Base-by-base conservation (phyloP, 1,284 basidiomycete species). In the Vanrija sp. region DNA sequence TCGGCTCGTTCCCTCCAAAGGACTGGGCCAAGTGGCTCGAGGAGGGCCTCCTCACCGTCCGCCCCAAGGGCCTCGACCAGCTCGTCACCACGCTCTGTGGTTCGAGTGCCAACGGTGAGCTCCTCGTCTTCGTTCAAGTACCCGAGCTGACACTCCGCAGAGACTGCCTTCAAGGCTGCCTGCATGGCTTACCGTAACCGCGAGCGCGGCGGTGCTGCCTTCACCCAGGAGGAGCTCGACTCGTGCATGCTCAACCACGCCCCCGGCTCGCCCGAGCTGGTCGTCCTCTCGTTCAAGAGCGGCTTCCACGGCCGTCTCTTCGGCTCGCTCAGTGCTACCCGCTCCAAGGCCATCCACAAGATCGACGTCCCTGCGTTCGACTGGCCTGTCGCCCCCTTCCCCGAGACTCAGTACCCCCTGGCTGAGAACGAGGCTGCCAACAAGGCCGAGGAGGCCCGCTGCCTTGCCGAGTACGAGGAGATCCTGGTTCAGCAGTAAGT, bases 331-430 rank as follows among this genome's bases (percentile, higher is more conserved):
- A 78, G 76, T 14, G 75, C 79, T 0, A 82, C 81, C 1, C 68
- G 79, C 25, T 73, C 69, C 55, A 78, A 78, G 60, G 75, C 77
- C 12, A 77, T 78, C 44, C 81, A 82, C 73, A 82, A 82, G 67
- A 68, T 82, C 58, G 81, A 81, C 64, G 77, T 82, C 23, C 81
- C 81, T 12, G 78, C 80, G 0, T 82, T 82, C 66, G 78, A 81
- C 69, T 80, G 79, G 81, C 81, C 81, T 0, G 74, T 73, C 23
- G 78, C 78, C 1, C 65, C 76, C 12, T 82, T 79, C 75, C 81
- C 81, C 0, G 57, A 75, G 16, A 61, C 80, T 53, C 77, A 79
- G 66, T 82, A 82, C 66, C 81, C 81, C 1, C 64, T 82, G 15
- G 68, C 71, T 5, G 68, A 78, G 49, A 60, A 75, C 61, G 69